phyloP scores from a whole-genome alignment of 495 filamentous ascomycete genomes.

The Penicillium lividum region DNA sequence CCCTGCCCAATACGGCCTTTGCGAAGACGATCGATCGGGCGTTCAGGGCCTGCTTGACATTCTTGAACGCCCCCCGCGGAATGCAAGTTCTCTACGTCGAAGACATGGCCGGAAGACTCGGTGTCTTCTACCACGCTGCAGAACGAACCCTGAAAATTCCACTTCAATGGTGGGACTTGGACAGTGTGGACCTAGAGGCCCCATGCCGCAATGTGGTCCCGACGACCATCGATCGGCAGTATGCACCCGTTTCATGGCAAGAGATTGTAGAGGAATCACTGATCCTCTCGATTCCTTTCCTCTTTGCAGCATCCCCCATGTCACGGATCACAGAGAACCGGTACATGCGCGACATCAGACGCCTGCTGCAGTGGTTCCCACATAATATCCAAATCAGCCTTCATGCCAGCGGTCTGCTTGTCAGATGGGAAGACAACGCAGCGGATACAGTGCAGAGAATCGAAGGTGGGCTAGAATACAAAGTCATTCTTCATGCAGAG shows the following conservation, averaged over 20 bases:
- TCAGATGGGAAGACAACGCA: background rate
- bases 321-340: background rate
- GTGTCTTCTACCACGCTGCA: background rate
- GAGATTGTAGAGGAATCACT: no score
- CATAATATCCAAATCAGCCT: background rate
- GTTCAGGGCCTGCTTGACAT: background rate
- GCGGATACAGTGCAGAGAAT: background rate
- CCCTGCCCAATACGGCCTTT: background rate
- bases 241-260: no score
- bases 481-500: background rate
- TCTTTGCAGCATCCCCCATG: no score
- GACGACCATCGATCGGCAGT: no score
- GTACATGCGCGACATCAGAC: background rate
- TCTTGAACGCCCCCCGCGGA: background rate
- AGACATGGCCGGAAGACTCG: background rate
- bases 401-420: background rate
- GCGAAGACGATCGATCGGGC: background rate
- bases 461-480: background rate
- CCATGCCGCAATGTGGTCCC: no score
- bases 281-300: no score
- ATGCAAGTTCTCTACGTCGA: background rate
- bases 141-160: no score
- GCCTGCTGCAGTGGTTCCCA: background rate
- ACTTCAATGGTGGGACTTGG: no score
- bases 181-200: no score